Conservation (phyloP, 768 basidiomycete species). For the Tulasnella sp. region DNA sequence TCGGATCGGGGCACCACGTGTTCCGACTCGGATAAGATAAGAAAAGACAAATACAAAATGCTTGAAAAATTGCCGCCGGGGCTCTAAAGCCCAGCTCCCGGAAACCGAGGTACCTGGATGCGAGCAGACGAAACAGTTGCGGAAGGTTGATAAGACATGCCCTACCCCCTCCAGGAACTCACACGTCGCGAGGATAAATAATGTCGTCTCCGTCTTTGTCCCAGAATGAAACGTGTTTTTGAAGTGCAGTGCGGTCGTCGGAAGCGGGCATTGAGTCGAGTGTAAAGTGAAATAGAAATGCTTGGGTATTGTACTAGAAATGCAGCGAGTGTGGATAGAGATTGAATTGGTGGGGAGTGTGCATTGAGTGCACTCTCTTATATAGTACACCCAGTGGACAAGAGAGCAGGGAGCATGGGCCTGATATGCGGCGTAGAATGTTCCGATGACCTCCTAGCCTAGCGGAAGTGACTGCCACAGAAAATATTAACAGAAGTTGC, state of each 20-base stretch:
- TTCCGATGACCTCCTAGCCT: too few species aligned
- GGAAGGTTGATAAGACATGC: background rate
- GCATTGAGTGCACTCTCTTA: too few species aligned
- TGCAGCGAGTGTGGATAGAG: too few species aligned
- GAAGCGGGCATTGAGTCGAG: background rate
- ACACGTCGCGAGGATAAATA: conserved; percentile 17
- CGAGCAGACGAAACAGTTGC: background rate
- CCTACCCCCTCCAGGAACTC: background rate
- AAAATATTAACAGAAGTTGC: too few species aligned
- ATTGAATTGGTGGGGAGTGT: too few species aligned
- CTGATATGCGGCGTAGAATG: too few species aligned
- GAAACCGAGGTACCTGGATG: conserved; percentile 3
- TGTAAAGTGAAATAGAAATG: background rate
- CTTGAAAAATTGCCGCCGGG: background rate
- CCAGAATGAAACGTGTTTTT: conserved; percentile 20
- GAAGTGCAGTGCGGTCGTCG: conserved; percentile 5
- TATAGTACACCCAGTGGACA: too few species aligned
- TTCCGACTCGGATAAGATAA: conserved; percentile 5
- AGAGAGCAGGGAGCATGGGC: too few species aligned
- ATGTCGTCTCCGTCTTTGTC: conserved; percentile 21
- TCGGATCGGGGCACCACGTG: conserved; percentile 14
- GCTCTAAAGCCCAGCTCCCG: conserved; percentile 2
- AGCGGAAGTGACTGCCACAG: too few species aligned
- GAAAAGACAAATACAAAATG: conserved; percentile 8
- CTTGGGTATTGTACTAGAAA: background rate